Base-by-base conservation (phyloP, 164 flowering plant species). In the Annona squamosa region DNA sequence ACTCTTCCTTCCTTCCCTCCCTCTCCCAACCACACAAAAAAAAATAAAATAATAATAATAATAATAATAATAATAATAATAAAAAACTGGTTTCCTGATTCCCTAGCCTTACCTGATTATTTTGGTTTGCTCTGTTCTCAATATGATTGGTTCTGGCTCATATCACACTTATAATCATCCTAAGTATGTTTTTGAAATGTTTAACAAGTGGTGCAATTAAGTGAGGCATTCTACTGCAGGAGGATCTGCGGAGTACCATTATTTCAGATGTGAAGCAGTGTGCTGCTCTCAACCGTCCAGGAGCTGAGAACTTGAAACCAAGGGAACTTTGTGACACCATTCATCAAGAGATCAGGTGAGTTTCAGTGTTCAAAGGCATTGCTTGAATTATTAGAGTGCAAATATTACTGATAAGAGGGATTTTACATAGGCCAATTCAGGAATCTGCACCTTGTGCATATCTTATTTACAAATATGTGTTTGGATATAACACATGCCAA, bases 271-370 rank as follows among this genome's bases (percentile, higher is more conserved):
- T 90, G 70, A 91, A 85, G 83, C 91, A 91, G 76, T 91, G 97
- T 46, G 83, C 84, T 2, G 87, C 88, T 44, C 83, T 92, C 67
- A 89, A 89, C 82, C 88, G 87, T 66, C 76, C 85, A 9, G 96
- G 93, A 66, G 83, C 87, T 18, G 92, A 89, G 74, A 89, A 79
- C 78, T 78, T 94, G 91, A 91, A 89, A 78, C 95, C 91, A 19
- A 82, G 97, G 59, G 90, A 92, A 72, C 89, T 94, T 70, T 91
- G 90, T 52, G 99, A 92, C 84, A 89, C 94, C 52, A 91, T 94
- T 56, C 85, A 83, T 71, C 86, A 86, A 68, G 98, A 94, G 72
- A 82, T 92, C 74, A 84, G 92, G 99, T 92, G 80, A 70, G 87
- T 79, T 56, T 17, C 59, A 52, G 13, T 26, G 13, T 52, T 10